Conservation (phyloP, 305 asterid genomes). For the Stenogyne calaminthoides region DNA sequence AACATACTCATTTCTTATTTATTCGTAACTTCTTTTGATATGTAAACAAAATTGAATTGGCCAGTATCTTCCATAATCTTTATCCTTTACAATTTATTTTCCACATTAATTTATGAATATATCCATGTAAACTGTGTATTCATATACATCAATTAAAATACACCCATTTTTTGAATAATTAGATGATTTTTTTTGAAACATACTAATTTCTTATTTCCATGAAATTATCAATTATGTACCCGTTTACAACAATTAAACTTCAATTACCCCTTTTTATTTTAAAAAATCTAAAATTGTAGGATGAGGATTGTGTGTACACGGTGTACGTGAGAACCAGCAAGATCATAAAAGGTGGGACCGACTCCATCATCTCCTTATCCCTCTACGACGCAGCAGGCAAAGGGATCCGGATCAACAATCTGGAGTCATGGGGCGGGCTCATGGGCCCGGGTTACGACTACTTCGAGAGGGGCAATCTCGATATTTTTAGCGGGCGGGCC, state of each 20-base stretch:
- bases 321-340: slow-evolving; percentile 61
- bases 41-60: background rate
- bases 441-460: slow-evolving; percentile 72
- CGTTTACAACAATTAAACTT: no score
- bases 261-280: no score
- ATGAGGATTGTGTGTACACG: slow-evolving; percentile 70
- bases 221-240: no score
- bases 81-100: background rate
- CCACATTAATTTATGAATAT: no score
- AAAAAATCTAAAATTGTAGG: slow-evolving; percentile 43
- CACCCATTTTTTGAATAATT: no score
- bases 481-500: slow-evolving; percentile 73
- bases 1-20: background rate
- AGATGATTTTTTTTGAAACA: no score
- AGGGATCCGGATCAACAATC: slow-evolving; percentile 50
- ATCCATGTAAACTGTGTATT: no score
- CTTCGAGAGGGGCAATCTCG: slow-evolving; percentile 75
- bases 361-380: slow-evolving; percentile 54
- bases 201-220: no score
- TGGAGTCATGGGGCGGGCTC: slow-evolving; percentile 83
- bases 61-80: background rate
- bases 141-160: background rate
- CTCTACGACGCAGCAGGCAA: slow-evolving; percentile 49
- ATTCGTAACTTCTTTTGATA: background rate
- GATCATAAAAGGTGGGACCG: slow-evolving; percentile 62